Percentiles rank a stretch among this genome's conserved stretches.
Conservation (phyloP, 2,329 filamentous ascomycete species). For the Zalaria obscura region DNA sequence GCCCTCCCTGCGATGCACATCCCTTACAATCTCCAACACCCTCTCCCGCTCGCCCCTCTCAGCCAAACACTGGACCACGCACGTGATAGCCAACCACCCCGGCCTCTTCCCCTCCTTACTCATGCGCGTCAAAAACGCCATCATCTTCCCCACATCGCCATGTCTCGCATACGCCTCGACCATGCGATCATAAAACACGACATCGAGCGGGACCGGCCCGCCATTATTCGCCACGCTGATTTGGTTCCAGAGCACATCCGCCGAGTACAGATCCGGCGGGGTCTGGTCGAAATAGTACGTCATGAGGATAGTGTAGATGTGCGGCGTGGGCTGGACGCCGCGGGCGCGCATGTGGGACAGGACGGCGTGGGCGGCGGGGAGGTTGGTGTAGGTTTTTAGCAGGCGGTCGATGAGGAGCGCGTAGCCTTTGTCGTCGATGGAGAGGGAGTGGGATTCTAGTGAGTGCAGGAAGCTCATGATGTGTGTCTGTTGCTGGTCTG, state of each 20-base stretch:
- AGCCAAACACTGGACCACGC: slow-evolving; percentile 23
- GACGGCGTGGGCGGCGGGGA: slow-evolving; percentile 42
- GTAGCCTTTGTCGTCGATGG: slow-evolving; percentile 50
- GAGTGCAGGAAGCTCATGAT: slow-evolving; percentile 42
- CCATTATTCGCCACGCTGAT: slow-evolving; percentile 21
- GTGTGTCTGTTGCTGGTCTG: slow-evolving; percentile 35
- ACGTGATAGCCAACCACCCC: slow-evolving; percentile 25
- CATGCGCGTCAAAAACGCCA: slow-evolving; percentile 26
- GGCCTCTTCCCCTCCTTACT: slow-evolving; percentile 24
- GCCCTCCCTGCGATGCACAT: slow-evolving; percentile 20
- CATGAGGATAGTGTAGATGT: slow-evolving; percentile 64
- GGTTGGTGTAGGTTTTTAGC: slow-evolving; percentile 33
- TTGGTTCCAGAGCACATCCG: slow-evolving; percentile 43
- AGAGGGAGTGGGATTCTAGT: slow-evolving; percentile 43
- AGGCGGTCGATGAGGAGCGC: slow-evolving; percentile 55
- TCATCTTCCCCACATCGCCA: slow-evolving; percentile 32
- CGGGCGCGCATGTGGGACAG: slow-evolving; percentile 46
- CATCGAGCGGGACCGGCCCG: slow-evolving; percentile 24
- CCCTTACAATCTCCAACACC: slow-evolving; percentile 20
- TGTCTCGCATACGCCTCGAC: slow-evolving; percentile 49
- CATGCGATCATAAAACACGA: slow-evolving; percentile 54
- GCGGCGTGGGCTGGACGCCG: slow-evolving; percentile 40
- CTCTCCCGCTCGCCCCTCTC: slow-evolving; percentile 20
- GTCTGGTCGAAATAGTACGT: slow-evolving; percentile 46
- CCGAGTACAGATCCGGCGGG: slow-evolving; percentile 40